phyloP scores from a whole-genome alignment of 805 yeast genomes.

The Tetrapisispora phaffii region DNA sequence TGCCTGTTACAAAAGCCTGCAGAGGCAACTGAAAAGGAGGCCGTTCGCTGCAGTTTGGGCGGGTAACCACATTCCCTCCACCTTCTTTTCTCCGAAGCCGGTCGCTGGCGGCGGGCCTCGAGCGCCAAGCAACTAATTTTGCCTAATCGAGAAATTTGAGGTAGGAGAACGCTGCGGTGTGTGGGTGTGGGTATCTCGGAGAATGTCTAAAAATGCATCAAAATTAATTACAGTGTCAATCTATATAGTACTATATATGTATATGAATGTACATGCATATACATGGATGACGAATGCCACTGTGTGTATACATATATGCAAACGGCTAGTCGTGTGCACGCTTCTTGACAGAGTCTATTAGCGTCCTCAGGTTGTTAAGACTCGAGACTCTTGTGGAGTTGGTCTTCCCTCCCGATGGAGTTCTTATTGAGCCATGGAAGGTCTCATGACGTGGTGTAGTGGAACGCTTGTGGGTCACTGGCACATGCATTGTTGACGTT shows the following conservation, averaged over 20 bases:
- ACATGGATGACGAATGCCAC: background rate
- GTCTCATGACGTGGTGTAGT: background rate
- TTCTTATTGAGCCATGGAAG: background rate
- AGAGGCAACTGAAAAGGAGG: too few species aligned
- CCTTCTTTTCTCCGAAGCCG: too few species aligned
- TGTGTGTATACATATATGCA: background rate
- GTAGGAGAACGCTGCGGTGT: too few species aligned
- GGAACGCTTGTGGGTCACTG: background rate
- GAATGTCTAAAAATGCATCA: background rate
- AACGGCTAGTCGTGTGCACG: background rate
- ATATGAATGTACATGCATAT: too few species aligned
- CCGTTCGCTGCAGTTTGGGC: too few species aligned
- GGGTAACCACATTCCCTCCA: too few species aligned
- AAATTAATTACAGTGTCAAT: background rate
- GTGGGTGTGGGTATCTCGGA: background rate
- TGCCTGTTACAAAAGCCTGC: too few species aligned
- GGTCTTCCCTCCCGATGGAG: background rate
- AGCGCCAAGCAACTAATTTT: background rate
- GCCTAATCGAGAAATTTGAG: background rate
- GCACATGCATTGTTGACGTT: background rate
- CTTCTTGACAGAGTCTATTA: slow-evolving; percentile 19
- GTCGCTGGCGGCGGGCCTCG: too few species aligned
- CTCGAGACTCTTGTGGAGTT: slow-evolving; percentile 4
- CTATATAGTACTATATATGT: background rate
- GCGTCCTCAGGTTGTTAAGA: slow-evolving; percentile 11